Evolutionary conservation across 208 protist genomes (phyloP), one percentile per base, ranked within the genome.

Genomic region (Ichthyophonus hoferi): DNA sequence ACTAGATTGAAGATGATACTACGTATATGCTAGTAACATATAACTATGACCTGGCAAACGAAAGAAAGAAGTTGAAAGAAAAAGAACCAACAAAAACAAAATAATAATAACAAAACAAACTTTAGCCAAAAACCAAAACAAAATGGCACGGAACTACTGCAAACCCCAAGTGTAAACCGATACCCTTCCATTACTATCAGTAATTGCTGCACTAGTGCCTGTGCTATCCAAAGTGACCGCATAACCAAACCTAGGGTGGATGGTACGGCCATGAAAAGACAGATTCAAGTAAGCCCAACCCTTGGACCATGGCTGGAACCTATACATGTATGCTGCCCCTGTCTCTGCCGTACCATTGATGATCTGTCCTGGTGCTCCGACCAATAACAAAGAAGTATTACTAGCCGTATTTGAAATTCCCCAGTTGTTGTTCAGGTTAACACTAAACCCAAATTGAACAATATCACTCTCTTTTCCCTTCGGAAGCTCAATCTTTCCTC

Each of bases 361-460:
- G 24, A 67, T 24, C 50, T 67, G 50, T n/a, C 24, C 50, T 7
- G 50, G 50, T n/a, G 50, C 50, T 67, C 50, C 50, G 24, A 67
- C 50, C 50, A 67, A 67, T 67, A 67, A 24, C 14, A 67, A 67
- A 67, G 50, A 67, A 67, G 50, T n/a, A 67, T 67, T 24, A 24
- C 50, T 24, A 67, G 50, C 50, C 14, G 50, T 67, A 67, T 67
- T 24, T 24, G 7, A n/a, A 67, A 67, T 24, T 24, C 50, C 50
- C 7, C 24, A 67, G 50, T 67, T 67, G 50, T 24, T 67, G 39
- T 85, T 85, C 7, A 85, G 81, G 17, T 14, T 31, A 12, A 85
- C 81, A 85, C 39, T 58, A 37, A 85, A 85, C 39, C 81, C 81
- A 50, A 85, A 85, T n/a, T 41, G n/a, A 34, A n/a, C 39, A 0